Evolutionary conservation across 768 basidiomycete species (phyloP), one percentile per base, ranked within the genome.

Genomic region (Suillus americanus): DNA sequence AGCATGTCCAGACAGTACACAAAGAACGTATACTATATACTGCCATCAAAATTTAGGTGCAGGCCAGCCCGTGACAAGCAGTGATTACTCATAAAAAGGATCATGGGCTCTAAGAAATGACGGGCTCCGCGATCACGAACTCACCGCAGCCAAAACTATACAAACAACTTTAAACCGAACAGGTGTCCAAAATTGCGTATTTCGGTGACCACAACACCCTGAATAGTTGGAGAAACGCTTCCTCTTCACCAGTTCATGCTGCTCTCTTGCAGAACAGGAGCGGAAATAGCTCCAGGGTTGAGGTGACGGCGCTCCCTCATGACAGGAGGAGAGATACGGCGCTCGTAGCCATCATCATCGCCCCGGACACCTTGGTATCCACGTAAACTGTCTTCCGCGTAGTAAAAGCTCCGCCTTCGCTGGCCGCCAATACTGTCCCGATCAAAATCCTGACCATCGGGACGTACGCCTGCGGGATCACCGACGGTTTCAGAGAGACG

Each of bases 351-450:
- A 14, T 74, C 75, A 51, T 82, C 79, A 55, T 78, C 80, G 45
- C 67, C 68, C 61, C 68, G 77, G 62, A 69, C 74, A 38, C 77
- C 75, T 70, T 84, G 81, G 73, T 74, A 86, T 16, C 88, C 88
- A 46, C 90, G 79, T 74, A 95, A 74, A 67, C 88, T 89, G 73
- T 95, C 92, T 78, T 94, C 93, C 3, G 92, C 92, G 71, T 86
- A 95, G 76, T 94, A 95, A 80, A 94, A 95, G 67, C 89, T 91
- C 64, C 91, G 74, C 62, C 92, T 79, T 64, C 92, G 81, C 73
- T 86, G 85, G 8, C 85, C 91, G 25, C 90, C 91, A 2, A 92
- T 77, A 62, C 85, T 87, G 69, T 92, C 91, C 71, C 86, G 85
- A 71, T 93, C 92, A 71, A 92, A 92, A 45, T 91, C 86, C 59